phyloP scores from a whole-genome alignment of 371 early-diverging fungal species.

The Apophysomyces elegans region DNA sequence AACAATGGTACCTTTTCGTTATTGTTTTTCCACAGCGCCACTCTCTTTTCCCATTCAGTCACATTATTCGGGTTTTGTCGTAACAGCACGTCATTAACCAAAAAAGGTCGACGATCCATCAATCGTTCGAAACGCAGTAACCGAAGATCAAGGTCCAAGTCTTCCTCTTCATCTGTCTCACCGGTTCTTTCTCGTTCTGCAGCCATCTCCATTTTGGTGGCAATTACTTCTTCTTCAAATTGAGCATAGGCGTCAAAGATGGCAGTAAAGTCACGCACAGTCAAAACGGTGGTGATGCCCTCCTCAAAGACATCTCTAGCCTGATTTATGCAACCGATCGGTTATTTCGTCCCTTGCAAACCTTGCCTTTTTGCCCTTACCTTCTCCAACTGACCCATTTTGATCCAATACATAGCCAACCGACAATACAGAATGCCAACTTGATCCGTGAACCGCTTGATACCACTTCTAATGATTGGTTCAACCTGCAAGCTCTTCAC shows the following conservation, averaged over 20 bases:
- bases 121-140: constrained; percentile 86
- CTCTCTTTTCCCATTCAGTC: constrained; percentile 90
- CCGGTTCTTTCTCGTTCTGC: constrained; percentile 60
- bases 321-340: constrained; percentile 10
- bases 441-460: constrained; percentile 83
- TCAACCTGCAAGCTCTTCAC: constrained; percentile 75
- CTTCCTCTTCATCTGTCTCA: constrained; percentile 56
- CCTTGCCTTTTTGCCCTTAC: constrained; percentile 23
- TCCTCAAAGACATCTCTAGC: constrained; percentile 95
- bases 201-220: constrained; percentile 78
- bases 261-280: constrained; percentile 93
- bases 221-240: constrained; percentile 84
- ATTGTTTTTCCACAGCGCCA: constrained; percentile 69
- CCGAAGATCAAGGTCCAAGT: constrained; percentile 83
- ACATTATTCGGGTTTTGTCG: constrained; percentile 94
- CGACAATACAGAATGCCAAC: constrained; percentile 89
- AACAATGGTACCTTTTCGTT: constrained; percentile 46
- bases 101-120: constrained; percentile 92
- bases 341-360: too few relatives aligned
- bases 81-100: constrained; percentile 93
- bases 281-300: constrained; percentile 80
- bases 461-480: constrained; percentile 86
- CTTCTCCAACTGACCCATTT: constrained; percentile 78
- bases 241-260: constrained; percentile 96
- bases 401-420: constrained; percentile 85